Conservation (phyloP, 306 rosid genomes). For the Vigna mungo region DNA sequence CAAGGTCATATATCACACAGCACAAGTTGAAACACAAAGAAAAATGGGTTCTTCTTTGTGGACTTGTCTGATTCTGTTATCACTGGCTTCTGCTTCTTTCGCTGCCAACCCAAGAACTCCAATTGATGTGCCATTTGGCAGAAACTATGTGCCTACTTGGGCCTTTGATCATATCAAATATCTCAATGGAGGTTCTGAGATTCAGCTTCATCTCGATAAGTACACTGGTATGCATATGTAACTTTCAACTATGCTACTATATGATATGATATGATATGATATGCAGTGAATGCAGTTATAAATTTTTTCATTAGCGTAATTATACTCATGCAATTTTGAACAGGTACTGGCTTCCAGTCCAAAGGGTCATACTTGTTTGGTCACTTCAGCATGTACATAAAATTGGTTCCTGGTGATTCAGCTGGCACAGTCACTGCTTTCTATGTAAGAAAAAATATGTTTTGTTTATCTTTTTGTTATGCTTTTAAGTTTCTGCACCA, state of each 20-base stretch:
- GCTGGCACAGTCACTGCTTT: slow-evolving; percentile 91
- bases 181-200: slow-evolving; percentile 67
- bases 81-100: slow-evolving; percentile 41
- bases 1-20: slow-evolving; percentile 1
- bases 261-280: background rate
- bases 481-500: background rate
- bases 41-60: slow-evolving; percentile 50
- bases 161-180: slow-evolving; percentile 87
- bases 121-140: slow-evolving; percentile 66
- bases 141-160: slow-evolving; percentile 86
- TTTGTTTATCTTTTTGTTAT: background rate
- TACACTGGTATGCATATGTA: slow-evolving; percentile 61
- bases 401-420: slow-evolving; percentile 76
- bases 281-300: background rate
- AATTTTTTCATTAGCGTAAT: background rate
- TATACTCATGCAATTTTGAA: background rate
- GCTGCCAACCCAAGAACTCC: slow-evolving; percentile 59
- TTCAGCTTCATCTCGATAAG: slow-evolving; percentile 73
- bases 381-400: slow-evolving; percentile 82
- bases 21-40: slow-evolving; percentile 28
- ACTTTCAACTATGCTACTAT: background rate
- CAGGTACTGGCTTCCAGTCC: slow-evolving; percentile 88
- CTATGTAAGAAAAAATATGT: slow-evolving; percentile 56
- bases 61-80: slow-evolving; percentile 43
- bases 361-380: slow-evolving; percentile 86